Evolutionary conservation across 495 filamentous ascomycete genomes (phyloP).

Genomic region (Penicillium maclennaniae): DNA sequence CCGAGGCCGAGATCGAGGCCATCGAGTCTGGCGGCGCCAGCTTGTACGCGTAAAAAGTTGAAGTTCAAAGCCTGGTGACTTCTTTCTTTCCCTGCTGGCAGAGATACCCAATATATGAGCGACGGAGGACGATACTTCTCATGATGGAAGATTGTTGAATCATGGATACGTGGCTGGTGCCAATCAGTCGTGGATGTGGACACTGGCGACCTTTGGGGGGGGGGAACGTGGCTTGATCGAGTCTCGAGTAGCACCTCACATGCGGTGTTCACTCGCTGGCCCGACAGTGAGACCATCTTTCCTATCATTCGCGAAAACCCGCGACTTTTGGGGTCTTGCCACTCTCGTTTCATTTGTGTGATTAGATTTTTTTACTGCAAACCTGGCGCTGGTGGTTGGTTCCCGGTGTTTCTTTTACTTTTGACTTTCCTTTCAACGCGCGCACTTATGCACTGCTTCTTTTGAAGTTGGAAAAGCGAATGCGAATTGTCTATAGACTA

Average conservation of each 20-base stretch:
- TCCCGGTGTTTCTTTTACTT: constrained; percentile 25
- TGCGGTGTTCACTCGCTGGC: neutral
- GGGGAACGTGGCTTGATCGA: neutral
- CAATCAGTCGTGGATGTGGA: constrained; percentile 6
- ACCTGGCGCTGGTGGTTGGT: constrained; percentile 42
- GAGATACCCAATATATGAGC: constrained; percentile 17
- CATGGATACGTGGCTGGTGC: constrained; percentile 8
- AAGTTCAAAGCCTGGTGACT: neutral
- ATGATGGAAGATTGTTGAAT: constrained; percentile 17
- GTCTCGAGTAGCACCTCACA: neutral
- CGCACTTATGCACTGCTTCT: constrained; percentile 22
- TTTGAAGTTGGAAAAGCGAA: constrained; percentile 15
- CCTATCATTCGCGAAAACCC: neutral
- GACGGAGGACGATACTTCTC: constrained; percentile 24
- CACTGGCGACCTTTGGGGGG: constrained; percentile 5
- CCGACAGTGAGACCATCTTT: neutral
- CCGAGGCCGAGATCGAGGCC: constrained; percentile 84
- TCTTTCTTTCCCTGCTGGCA: constrained; percentile 10
- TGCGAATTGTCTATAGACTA: constrained; percentile 25
- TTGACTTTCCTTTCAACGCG: constrained; percentile 20
- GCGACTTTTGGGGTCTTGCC: constrained; percentile 6
- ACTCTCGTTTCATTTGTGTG: constrained; percentile 12
- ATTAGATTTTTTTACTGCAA: constrained; percentile 16
- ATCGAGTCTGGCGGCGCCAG: constrained; percentile 89
- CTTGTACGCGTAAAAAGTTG: constrained; percentile 46